Percentiles rank a stretch among this genome's conserved stretches.
These are phyloP conservation scores for Lachancea waltii DNA, from an alignment of 805 yeast genomes.

Conservation along the genomic window DNA sequence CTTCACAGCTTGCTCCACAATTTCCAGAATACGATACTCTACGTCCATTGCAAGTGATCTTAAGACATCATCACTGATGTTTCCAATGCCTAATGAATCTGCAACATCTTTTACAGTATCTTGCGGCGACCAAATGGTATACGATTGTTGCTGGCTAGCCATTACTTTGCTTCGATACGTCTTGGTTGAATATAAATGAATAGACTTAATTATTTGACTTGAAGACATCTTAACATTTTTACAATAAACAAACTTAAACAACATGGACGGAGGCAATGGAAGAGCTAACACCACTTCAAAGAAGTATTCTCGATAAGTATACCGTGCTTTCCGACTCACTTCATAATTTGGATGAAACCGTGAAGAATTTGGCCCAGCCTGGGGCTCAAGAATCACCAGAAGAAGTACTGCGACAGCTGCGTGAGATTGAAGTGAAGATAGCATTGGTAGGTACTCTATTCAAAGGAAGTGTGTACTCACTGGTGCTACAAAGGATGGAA, in stretches of 20 bases:
- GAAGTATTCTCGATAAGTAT: constrained; percentile 28
- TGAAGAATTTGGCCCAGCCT: constrained; percentile 19
- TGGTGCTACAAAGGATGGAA: constrained; percentile 51
- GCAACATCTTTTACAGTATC: constrained; percentile 97
- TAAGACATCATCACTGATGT: constrained; percentile 84
- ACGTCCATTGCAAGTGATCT: constrained; percentile 97
- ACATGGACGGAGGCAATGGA: constrained; percentile 10
- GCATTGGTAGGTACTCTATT: constrained; percentile 60
- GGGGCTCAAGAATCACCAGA: constrained; percentile 21
- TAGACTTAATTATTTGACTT: no score
- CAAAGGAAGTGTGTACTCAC: constrained; percentile 64
- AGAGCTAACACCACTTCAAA: constrained; percentile 27
- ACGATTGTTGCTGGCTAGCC: constrained; percentile 42
- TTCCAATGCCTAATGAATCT: constrained; percentile 75
- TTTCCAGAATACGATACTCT: constrained; percentile 94
- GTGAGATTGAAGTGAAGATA: constrained; percentile 56
- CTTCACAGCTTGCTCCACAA: constrained; percentile 89
- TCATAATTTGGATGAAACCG: constrained; percentile 25
- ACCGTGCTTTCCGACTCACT: constrained; percentile 24
- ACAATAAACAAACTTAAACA: neutral
- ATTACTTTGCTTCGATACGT: neutral
- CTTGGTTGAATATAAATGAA: neutral
- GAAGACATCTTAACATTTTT: no score
- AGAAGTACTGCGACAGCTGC: constrained; percentile 43
- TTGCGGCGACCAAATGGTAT: constrained; percentile 94